Evolutionary conservation across 495 filamentous ascomycete genomes (phyloP), one percentile per base, ranked within the genome.

Genomic region (Aspergillus bertholletiae): DNA sequence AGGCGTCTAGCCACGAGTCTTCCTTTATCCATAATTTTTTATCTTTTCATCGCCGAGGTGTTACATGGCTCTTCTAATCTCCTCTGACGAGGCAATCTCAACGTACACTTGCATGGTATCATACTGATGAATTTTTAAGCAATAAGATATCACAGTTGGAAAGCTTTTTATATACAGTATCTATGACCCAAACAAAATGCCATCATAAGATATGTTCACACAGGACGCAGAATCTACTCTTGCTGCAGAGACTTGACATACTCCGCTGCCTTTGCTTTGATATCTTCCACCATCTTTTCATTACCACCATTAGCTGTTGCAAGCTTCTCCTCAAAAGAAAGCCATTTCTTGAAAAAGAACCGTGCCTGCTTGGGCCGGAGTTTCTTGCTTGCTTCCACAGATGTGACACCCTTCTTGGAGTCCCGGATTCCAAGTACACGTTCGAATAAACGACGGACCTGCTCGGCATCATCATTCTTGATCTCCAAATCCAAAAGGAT

Each of bases 401-500:
- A 61, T 17, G 70, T 56, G 11, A 34, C 63, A 13, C 81, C 80
- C 77, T 87, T 89, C 57, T 80, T 81, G 61, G 76, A 80, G 12
- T 76, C 75, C 52, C 68, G 67, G 39, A 76, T 63, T 1, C 73
- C 75, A 46, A 79, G 69, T 43, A 91, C 89, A n/a, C 92, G 79
- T 71, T 92, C 90, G 65, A 91, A 96, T 41, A 96, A 67, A 34
- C 83, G 82, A 48, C 90, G 77, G 17, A 93, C 80, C 51, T 82
- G 76, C 51, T 88, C 87, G 30, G 76, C 74, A 46, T 84, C 79
- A 13, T 79, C 84, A 56, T 74, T 64, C 61, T 80, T 84, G 55
- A 88, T 87, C 74, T 98, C 94, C 57, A 96, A 78, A 60, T 96
- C 90, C 12, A 97, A 58, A 37, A 93, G 84, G 63, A 95, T 82